These are phyloP conservation scores for Colletotrichum agaves DNA, from an alignment of 2,329 filamentous ascomycete genomes.

Conservation along the genomic window DNA sequence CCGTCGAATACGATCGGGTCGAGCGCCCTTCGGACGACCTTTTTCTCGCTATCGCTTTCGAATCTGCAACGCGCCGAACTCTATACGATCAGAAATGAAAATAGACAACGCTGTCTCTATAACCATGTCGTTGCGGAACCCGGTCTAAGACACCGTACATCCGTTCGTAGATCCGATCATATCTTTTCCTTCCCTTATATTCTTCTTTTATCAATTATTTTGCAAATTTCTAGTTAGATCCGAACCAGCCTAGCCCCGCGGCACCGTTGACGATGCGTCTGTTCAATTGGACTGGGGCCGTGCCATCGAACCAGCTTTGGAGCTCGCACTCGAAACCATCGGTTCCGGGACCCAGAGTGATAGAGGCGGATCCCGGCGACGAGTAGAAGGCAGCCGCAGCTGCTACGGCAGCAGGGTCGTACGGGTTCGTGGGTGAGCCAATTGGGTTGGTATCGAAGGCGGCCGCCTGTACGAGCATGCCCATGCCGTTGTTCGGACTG, in stretches of 20 bases:
- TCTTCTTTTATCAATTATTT: neutral
- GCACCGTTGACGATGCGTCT: constrained; percentile 36
- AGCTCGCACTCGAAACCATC: constrained; percentile 61
- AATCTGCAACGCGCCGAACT: neutral
- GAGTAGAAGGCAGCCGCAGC: constrained; percentile 27
- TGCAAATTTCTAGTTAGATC: neutral
- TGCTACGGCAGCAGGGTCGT: constrained; percentile 39
- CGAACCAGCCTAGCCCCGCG: constrained; percentile 31
- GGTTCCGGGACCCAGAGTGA: constrained; percentile 47
- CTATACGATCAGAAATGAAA: neutral
- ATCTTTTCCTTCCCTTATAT: neutral
- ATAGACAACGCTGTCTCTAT: neutral
- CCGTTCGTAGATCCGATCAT: neutral
- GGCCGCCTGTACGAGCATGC: constrained; percentile 53
- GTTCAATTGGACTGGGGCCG: constrained; percentile 28
- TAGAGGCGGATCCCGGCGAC: constrained; percentile 39
- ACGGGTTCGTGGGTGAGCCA: constrained; percentile 33
- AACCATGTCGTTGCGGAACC: constrained; percentile 4
- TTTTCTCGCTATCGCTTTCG: neutral
- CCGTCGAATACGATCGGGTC: neutral
- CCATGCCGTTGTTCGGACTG: constrained; percentile 48
- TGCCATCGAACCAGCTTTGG: constrained; percentile 43
- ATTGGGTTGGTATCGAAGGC: constrained; percentile 48
- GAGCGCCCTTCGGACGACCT: neutral
- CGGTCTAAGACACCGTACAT: constrained; percentile 5